Base-by-base conservation (phyloP, 2,329 filamentous ascomycete species). In the Cyphellophora attinorum region DNA sequence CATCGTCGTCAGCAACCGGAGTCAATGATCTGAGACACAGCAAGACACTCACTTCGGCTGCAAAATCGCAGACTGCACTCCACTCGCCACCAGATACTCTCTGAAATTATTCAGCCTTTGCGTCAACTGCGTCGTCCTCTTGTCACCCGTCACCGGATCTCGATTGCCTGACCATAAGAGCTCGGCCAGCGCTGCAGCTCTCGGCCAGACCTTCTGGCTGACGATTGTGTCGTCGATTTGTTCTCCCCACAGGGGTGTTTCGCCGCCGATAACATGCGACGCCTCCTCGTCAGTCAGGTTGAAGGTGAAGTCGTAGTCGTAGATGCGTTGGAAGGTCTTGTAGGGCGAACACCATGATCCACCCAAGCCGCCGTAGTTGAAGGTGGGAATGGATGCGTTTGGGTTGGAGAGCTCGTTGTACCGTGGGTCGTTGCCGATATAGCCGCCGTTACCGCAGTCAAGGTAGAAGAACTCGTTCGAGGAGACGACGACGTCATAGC, bases 321-420 rank as follows among this genome's bases (percentile, higher is more conserved):
- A 74, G 53, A 74, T 72, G 31, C 70, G 68, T 51, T 74, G 70
- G 69, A 69, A 74, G 13, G 68, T 72, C 52, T 74, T 74, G 60
- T 73, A 74, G 0, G 70, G 70, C 0, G 62, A 65, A 47, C 70
- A 74, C 70, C 70, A 74, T n/a, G 65, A 70, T 12, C 70, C 70
- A 25, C 70, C 70, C 14, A 36, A 42, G 29, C 63, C 70, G n/a
- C 58, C 59, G 49, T 67, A 74, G 59, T 74, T 74, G 62, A 72
- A 73, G 47, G 58, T 70, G 3, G 60, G 51, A 1, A 49, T 51
- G 12, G 48, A 49, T 5, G 59, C 54, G 40, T 67, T 61, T 1
- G 70, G 69, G 50, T 75, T 74, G 28, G 50, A 49, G 57, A 65
- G 60, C 19, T 68, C 64, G 46, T 75, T 62, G 59, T 76, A 76